Conservation (phyloP, 2,329 filamentous ascomycete genomes). For the Colletotrichum liaoningense region DNA sequence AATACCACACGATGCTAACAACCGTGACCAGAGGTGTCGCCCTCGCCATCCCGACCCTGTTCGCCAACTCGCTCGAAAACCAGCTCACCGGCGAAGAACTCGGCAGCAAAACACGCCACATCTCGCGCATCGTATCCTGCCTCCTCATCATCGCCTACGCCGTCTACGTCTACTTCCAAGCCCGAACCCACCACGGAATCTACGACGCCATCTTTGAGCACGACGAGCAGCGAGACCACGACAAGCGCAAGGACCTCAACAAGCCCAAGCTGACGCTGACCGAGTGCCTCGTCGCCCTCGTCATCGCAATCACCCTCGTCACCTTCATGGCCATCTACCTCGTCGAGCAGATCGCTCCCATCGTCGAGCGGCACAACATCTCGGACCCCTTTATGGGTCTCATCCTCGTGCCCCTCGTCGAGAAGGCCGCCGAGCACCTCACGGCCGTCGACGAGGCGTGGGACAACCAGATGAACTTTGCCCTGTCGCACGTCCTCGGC, state of each 20-base stretch:
- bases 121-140: slow-evolving; percentile 78
- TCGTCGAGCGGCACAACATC: slow-evolving; percentile 57
- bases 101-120: slow-evolving; percentile 64
- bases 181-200: slow-evolving; percentile 80
- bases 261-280: slow-evolving; percentile 80
- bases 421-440: slow-evolving; percentile 88
- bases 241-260: slow-evolving; percentile 67
- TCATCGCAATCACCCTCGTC: slow-evolving; percentile 74
- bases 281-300: slow-evolving; percentile 76
- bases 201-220: slow-evolving; percentile 79
- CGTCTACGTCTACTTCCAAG: slow-evolving; percentile 78
- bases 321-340: slow-evolving; percentile 79
- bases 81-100: slow-evolving; percentile 51
- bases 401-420: slow-evolving; percentile 84
- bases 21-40: slow-evolving; percentile 45
- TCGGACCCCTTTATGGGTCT: slow-evolving; percentile 72
- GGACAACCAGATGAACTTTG: slow-evolving; percentile 87
- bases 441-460: slow-evolving; percentile 88
- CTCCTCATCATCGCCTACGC: slow-evolving; percentile 77
- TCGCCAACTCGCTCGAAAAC: slow-evolving; percentile 57
- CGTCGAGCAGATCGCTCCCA: slow-evolving; percentile 76
- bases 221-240: slow-evolving; percentile 76
- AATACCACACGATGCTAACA: not conserved
- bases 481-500: slow-evolving; percentile 85
- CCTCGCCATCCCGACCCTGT: slow-evolving; percentile 63